Evolutionary conservation across 176 grass and related monocot species (phyloP).

Genomic region (Alloteropsis semialata): DNA sequence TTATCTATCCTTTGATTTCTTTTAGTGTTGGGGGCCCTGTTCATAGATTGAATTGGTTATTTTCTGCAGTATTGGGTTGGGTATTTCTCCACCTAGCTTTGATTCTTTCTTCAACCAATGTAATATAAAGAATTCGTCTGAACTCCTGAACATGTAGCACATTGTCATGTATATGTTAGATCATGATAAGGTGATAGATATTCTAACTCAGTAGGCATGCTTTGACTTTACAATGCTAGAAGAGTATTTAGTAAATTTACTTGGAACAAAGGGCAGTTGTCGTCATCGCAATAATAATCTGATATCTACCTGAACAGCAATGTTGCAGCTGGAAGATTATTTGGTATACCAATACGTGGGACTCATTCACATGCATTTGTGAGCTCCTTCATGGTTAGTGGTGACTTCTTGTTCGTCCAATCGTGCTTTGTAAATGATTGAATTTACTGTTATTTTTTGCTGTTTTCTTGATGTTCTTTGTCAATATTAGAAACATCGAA

Average conservation of each 20-base stretch:
- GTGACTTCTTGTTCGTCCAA: background rate
- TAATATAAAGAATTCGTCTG: background rate
- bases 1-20: background rate
- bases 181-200: background rate
- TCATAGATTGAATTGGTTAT: background rate
- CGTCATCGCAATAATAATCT: background rate
- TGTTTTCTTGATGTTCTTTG: background rate
- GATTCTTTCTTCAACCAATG: background rate
- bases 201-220: background rate
- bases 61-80: too few species aligned
- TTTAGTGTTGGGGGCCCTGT: background rate
- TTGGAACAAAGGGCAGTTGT: background rate
- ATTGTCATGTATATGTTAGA: background rate
- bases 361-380: slow-evolving; percentile 99
- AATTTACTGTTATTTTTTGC: background rate
- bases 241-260: background rate
- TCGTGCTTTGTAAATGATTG: background rate
- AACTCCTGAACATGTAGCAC: background rate
- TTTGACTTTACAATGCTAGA: background rate
- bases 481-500: slow-evolving; percentile 1
- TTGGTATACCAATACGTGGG: slow-evolving; percentile 96
- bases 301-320: slow-evolving; percentile 64
- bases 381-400: slow-evolving; percentile 88
- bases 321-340: slow-evolving; percentile 85
- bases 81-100: background rate